Base-by-base conservation (phyloP, 1,284 basidiomycete genomes). In the Hemileia vastatrix region DNA sequence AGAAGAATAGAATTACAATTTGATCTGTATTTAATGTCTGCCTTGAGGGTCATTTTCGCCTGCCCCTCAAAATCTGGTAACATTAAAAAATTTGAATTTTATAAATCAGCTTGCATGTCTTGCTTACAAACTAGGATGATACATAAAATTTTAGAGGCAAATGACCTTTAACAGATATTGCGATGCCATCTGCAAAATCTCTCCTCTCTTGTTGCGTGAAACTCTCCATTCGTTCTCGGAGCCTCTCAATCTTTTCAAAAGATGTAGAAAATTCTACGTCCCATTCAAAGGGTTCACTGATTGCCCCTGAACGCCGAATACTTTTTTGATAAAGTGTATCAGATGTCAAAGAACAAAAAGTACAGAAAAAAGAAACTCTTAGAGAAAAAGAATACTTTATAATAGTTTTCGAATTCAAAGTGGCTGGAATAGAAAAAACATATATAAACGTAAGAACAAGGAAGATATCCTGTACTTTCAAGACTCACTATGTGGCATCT, bases 21-120 rank as follows among this genome's bases (percentile, higher is more conserved):
- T 68, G 85, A 86, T 79, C 90, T 92, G 80, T 91, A 93, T 76
- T 86, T 87, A 77, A 94, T 94, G 72, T 88, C 86, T 24, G 86
- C 86, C 65, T 83, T 83, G 18, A 94, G 80, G 0, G 82, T 81
- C 81, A 94, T 83, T 76, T 86, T 89, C 65, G 81, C 82, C 74
- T 94, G 90, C 3, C 82, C 86, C 21, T 86, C 86, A 69, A 93
- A 87, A 76, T 91, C 89, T 82, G 77, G 66, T 45, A 71, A 71
- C 4, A 70, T 8, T 21, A 15, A 6, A 19, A 19, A 24, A 52
- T 87, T 82, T 33, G 78, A 73, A 45, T 87, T 80, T 73, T 90
- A 88, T 72, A 90, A 90, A 4, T 79, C 77, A 0, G 86, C 83
- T 47, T 83, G 80, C 76, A 82, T 91, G 71, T 91, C 88, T 45